Evolutionary conservation across 192 early-diverging fungal species (phyloP).

Genomic region (Ramicandelaber brevisporus): DNA sequence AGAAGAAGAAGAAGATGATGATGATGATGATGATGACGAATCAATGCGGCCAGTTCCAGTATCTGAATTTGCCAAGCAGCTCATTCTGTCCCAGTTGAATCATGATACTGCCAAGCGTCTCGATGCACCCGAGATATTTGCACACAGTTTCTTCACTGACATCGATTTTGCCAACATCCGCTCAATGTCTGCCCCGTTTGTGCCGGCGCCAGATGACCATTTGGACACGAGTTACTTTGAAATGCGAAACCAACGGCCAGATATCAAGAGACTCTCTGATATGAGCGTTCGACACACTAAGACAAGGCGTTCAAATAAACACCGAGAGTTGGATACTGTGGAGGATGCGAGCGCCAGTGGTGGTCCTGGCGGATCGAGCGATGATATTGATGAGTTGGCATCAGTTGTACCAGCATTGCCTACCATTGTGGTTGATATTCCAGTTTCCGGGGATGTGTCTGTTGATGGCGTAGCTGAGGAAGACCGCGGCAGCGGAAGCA

Average conservation of each 20-base stretch:
- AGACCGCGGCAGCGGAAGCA: constrained; percentile 2
- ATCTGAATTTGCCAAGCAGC: constrained; percentile 31
- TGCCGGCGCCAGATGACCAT: constrained; percentile 54
- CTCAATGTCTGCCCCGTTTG: constrained; percentile 57
- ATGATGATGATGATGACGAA: too few species aligned
- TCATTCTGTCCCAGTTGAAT: constrained; percentile 47
- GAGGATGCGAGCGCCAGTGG: too few species aligned
- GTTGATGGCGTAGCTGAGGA: too few species aligned
- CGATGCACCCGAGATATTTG: constrained; percentile 33
- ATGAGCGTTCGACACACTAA: constrained; percentile 21
- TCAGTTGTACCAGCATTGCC: too few species aligned
- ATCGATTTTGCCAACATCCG: constrained; percentile 53
- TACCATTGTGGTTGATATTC: too few species aligned
- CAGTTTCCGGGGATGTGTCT: too few species aligned
- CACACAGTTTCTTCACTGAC: constrained; percentile 44
- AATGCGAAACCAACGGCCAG: constrained; percentile 47
- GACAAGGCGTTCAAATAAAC: not conserved
- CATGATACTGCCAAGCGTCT: constrained; percentile 41
- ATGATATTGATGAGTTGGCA: too few species aligned
- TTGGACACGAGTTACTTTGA: constrained; percentile 86
- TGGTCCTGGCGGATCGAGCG: too few species aligned
- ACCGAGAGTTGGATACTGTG: too few species aligned
- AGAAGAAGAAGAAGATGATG: constrained; percentile 16
- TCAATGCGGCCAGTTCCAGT: too few species aligned
- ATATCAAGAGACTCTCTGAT: constrained; percentile 46